phyloP scores from a whole-genome alignment of 192 early-diverging fungal species.

The Backusella mclennaniae region DNA sequence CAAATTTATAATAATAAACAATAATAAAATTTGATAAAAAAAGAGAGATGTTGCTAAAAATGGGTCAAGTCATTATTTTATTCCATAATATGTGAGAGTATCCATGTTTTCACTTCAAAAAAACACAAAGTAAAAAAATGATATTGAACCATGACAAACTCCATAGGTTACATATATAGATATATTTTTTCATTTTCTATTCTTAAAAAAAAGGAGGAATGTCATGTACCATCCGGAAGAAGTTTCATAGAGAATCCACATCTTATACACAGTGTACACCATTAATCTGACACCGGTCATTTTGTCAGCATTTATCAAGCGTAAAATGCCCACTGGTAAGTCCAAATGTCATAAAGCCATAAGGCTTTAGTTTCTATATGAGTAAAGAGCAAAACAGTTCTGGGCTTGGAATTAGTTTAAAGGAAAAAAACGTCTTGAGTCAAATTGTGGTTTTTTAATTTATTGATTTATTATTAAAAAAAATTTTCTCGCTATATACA shows the following conservation, averaged over 20 bases:
- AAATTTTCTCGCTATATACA: background rate
- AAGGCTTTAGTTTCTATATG: constrained; percentile 11
- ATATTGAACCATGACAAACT: too few species aligned
- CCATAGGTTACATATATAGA: too few species aligned
- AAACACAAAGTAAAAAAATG: too few species aligned
- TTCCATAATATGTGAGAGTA: too few species aligned
- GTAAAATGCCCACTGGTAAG: constrained; percentile 27
- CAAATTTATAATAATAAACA: background rate
- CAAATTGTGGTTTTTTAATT: background rate
- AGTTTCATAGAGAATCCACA: constrained; percentile 5
- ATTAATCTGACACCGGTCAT: constrained; percentile 14
- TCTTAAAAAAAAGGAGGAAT: background rate
- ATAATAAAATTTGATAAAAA: background rate
- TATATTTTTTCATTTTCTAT: constrained; percentile 3
- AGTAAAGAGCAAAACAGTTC: constrained; percentile 10
- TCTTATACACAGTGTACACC: constrained; percentile 8
- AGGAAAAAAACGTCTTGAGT: background rate
- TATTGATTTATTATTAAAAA: background rate
- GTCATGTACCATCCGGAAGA: constrained; percentile 10
- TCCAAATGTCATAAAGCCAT: constrained; percentile 6
- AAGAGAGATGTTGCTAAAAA: background rate
- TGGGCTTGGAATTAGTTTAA: background rate
- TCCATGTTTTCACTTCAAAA: too few species aligned
- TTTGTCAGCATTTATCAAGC: constrained; percentile 18
- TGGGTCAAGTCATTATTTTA: background rate